These are phyloP conservation scores for Recurvomyces mirabilis DNA, from an alignment of 495 filamentous ascomycete species.

Conservation along the genomic window DNA sequence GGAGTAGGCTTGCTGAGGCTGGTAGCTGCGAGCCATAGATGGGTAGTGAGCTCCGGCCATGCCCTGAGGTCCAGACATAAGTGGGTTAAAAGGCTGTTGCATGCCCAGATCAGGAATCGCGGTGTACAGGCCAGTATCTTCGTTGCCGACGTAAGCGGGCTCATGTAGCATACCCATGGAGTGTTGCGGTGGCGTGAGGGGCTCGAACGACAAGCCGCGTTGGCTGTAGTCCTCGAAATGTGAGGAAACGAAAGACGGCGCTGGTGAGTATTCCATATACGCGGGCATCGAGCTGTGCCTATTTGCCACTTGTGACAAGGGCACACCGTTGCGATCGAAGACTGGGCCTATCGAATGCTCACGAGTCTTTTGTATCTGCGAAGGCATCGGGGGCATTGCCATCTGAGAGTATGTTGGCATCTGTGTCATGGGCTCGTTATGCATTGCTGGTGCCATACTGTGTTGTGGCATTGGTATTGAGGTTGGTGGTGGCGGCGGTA, in stretches of 20 bases:
- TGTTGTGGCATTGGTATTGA: constrained; percentile 48
- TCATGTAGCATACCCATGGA: constrained; percentile 64
- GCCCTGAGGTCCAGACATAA: constrained; percentile 87
- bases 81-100: constrained; percentile 54
- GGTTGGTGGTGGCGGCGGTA: constrained; percentile 30
- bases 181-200: constrained; percentile 89
- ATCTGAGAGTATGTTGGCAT: constrained; percentile 47
- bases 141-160: constrained; percentile 93
- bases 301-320: constrained; percentile 68
- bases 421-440: constrained; percentile 60
- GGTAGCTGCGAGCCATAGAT: constrained; percentile 53
- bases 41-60: constrained; percentile 65
- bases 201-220: constrained; percentile 90
- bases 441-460: constrained; percentile 42
- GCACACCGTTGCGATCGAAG: constrained; percentile 85
- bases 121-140: constrained; percentile 90
- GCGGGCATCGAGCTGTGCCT: constrained; percentile 95
- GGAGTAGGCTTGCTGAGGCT: constrained; percentile 73
- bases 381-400: constrained; percentile 38
- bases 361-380: constrained; percentile 60
- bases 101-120: constrained; percentile 70
- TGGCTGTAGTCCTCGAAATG: constrained; percentile 96
- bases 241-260: constrained; percentile 93
- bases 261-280: constrained; percentile 95
- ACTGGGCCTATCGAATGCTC: constrained; percentile 69